phyloP scores from a whole-genome alignment of 2,329 filamentous ascomycete species.

The Stemphylium vesicarium region DNA sequence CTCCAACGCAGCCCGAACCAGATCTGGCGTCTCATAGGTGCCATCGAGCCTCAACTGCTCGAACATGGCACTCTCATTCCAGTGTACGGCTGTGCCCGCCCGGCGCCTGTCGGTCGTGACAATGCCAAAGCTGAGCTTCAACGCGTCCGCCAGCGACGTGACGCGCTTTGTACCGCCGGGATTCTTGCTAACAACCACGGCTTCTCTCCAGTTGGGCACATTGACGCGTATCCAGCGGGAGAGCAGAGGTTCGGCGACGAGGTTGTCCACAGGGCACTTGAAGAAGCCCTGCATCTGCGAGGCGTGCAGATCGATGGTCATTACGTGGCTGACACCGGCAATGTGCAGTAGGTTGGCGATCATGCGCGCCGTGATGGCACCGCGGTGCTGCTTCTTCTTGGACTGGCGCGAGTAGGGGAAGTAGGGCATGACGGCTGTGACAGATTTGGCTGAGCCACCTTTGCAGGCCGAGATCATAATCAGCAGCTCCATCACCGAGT shows the following conservation, averaged over 20 bases:
- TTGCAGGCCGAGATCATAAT: slow-evolving; percentile 99
- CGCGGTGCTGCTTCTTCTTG: slow-evolving; percentile 97
- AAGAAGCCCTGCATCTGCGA: slow-evolving; percentile 99
- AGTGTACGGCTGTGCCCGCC: slow-evolving; percentile 57
- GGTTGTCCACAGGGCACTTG: slow-evolving; percentile 94
- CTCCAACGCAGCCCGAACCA: slow-evolving; percentile 40
- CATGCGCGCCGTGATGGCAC: slow-evolving; percentile 96
- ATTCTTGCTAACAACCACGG: slow-evolving; percentile 97
- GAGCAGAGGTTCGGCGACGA: slow-evolving; percentile 93
- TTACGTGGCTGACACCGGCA: slow-evolving; percentile 94
- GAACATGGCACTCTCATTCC: slow-evolving; percentile 81
- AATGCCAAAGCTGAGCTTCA: slow-evolving; percentile 98
- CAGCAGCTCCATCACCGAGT: slow-evolving; percentile 98
- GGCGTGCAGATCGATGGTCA: slow-evolving; percentile 92
- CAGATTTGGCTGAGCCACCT: slow-evolving; percentile 93
- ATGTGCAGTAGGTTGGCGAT: slow-evolving; percentile 92
- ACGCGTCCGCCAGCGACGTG: slow-evolving; percentile 89
- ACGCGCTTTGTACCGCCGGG: slow-evolving; percentile 96
- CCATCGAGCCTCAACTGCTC: slow-evolving; percentile 53
- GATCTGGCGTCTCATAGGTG: slow-evolving; percentile 46
- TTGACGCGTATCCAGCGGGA: slow-evolving; percentile 94
- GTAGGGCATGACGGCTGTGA: slow-evolving; percentile 94
- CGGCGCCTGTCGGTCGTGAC: slow-evolving; percentile 76
- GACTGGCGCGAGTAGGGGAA: slow-evolving; percentile 99
- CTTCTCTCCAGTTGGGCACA: slow-evolving; percentile 84